Evolutionary conservation across 2,329 filamentous ascomycete species (phyloP), one percentile per base, ranked within the genome.

Genomic region (Macroventuria anomochaeta): DNA sequence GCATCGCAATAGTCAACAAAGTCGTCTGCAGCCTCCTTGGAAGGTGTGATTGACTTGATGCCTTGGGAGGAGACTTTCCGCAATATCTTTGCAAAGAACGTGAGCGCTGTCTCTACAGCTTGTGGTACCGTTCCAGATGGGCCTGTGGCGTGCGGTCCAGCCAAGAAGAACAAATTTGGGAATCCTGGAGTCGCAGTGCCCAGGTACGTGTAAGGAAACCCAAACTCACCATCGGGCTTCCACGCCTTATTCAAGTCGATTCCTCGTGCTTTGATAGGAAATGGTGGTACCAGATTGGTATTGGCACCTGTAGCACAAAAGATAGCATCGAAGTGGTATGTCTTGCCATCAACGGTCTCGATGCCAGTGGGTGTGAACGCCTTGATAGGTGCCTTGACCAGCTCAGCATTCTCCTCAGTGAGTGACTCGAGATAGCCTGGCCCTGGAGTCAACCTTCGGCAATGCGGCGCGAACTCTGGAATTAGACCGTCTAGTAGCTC

Each of bases 281-380:
- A 90, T 0, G 81, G 81, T 0, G 85, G 85, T 2, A 69, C 69
- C 31, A 72, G 66, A 29, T 70, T 62, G 2, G 69, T 78, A 59
- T 88, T 86, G 7, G 85, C 85, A 1, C 88, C 88, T 0, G 88
- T 91, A 1, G 86, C 84, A 62, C 86, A 90, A 60, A 90, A 63
- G 13, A 79, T 72, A 2, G 77, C 71, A 53, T 80, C 77, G 23
- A 78, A 70, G 0, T 76, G 68, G n/a, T 69, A 69, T 11, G 59
- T 57, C 32, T 58, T 64, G 4, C 76, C 76, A 43, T 80, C 75
- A 2, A 58, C 50, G 0, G 75, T 79, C 28, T 71, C 64, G 8
- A 79, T 73, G 2, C 76, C 77, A 3, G 55, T 70, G 1, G 60
- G 51, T 7, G 75, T 74, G 40, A 79, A 75, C 3, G 65, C 65